Percentiles rank a stretch among this genome's conserved stretches.
phyloP scores from a whole-genome alignment of 129 eudicot genomes.

The Tagetes patula region DNA sequence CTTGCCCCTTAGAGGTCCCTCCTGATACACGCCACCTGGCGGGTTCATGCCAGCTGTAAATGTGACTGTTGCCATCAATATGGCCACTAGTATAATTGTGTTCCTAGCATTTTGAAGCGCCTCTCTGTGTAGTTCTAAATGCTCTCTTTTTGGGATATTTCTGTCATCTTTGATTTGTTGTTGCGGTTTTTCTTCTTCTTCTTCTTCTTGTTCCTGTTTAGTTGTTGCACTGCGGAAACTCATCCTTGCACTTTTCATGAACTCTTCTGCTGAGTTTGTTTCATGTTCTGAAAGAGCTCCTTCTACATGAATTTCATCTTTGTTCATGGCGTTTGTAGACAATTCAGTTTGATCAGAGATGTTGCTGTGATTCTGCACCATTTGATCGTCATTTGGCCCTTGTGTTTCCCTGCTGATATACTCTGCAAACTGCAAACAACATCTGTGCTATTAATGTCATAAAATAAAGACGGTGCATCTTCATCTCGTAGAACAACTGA shows the following conservation, averaged over 20 bases:
- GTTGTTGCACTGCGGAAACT: too few relatives aligned
- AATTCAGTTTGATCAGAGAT: background rate
- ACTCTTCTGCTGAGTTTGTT: too few relatives aligned
- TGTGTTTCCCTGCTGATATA: slow-evolving; percentile 18
- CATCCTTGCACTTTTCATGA: too few relatives aligned
- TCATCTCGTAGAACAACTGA: background rate
- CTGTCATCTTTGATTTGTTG: background rate
- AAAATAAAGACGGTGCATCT: background rate
- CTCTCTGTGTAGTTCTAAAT: slow-evolving; percentile 20
- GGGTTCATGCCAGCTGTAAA: slow-evolving; percentile 35
- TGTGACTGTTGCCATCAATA: slow-evolving; percentile 39
- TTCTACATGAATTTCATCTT: background rate
- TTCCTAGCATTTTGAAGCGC: slow-evolving; percentile 37
- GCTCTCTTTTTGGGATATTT: slow-evolving; percentile 22
- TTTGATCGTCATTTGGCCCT: slow-evolving; percentile 18
- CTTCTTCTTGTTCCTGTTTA: too few relatives aligned
- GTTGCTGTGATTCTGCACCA: background rate
- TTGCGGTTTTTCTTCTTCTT: background rate
- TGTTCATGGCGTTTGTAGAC: background rate
- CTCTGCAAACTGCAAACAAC: slow-evolving; percentile 23
- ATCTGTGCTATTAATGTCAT: background rate
- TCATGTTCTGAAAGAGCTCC: background rate
- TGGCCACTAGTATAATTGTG: slow-evolving; percentile 30
- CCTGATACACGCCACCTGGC: slow-evolving; percentile 38
- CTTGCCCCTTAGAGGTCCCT: slow-evolving; percentile 32